phyloP scores from a whole-genome alignment of 176 grass and related monocot genomes.

The Miscanthus lutarioriparius region DNA sequence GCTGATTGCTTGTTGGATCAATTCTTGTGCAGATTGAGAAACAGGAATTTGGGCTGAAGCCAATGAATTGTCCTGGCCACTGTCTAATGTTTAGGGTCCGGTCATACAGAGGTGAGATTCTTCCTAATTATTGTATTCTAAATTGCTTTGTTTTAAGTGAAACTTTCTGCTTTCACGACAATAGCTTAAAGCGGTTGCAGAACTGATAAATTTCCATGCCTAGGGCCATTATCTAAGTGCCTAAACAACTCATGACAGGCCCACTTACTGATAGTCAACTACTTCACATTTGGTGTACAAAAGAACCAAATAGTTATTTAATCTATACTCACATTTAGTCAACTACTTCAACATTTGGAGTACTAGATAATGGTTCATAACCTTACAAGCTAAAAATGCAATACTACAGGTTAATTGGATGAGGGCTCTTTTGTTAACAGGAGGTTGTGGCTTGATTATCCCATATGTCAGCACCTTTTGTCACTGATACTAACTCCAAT shows the following conservation, averaged over 20 bases:
- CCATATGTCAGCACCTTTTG: background rate
- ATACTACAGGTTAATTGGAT: too few relatives aligned
- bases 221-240: background rate
- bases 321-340: too few relatives aligned
- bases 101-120: constrained; percentile 86
- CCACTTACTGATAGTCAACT: background rate
- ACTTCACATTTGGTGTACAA: background rate
- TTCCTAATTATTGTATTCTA: constrained; percentile 18
- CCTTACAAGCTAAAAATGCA: too few relatives aligned
- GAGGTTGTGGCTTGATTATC: background rate
- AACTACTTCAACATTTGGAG: too few relatives aligned
- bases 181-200: background rate
- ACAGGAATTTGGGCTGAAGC: constrained; percentile 98
- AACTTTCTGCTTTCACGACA: background rate
- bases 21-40: constrained; percentile 76
- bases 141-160: constrained; percentile 8
- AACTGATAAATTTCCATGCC: background rate
- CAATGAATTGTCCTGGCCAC: constrained; percentile 99
- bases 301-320: too few relatives aligned
- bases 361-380: too few relatives aligned
- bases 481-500: background rate
- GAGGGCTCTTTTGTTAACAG: too few relatives aligned
- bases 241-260: background rate
- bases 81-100: constrained; percentile 98
- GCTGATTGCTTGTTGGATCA: background rate